Percentiles rank a stretch among this genome's conserved stretches.
Evolutionary conservation across 2,329 filamentous ascomycete genomes (phyloP).

Genomic region (Coleophoma cylindrospora): DNA sequence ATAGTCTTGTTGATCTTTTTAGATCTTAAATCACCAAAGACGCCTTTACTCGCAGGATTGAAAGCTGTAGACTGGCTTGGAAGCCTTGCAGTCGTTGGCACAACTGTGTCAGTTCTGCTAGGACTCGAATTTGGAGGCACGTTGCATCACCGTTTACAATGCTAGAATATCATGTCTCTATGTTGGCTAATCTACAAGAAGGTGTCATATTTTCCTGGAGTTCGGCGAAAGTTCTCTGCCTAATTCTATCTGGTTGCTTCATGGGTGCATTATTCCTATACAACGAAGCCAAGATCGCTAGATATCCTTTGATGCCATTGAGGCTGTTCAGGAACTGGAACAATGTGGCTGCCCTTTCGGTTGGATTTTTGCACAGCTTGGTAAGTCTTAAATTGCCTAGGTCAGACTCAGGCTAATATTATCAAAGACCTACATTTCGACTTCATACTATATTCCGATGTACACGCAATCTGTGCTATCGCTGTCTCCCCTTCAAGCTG

Average conservation of each 20-base stretch:
- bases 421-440: constrained; percentile 42
- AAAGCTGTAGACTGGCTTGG: constrained; percentile 58
- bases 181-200: not conserved
- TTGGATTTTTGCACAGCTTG: constrained; percentile 71
- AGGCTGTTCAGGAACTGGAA: constrained; percentile 63
- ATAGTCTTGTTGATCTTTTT: constrained; percentile 56
- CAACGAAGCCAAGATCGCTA: constrained; percentile 68
- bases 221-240: constrained; percentile 25
- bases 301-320: constrained; percentile 74
- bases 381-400: constrained; percentile 15
- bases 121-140: constrained; percentile 77
- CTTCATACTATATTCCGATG: constrained; percentile 31
- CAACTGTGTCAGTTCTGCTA: constrained; percentile 79
- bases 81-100: constrained; percentile 57
- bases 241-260: constrained; percentile 58
- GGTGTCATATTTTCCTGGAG: constrained; percentile 55
- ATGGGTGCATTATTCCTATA: constrained; percentile 57
- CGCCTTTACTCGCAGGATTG: constrained; percentile 55
- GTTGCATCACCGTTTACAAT: not conserved
- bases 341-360: constrained; percentile 60
- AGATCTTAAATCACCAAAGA: constrained; percentile 62
- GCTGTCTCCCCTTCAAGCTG: constrained; percentile 63
- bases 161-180: not conserved
- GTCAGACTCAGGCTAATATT: constrained; percentile 54
- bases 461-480: constrained; percentile 79